Conservation (phyloP, 805 yeast genomes). For the Yamadazyma takamatsuzukensis region DNA sequence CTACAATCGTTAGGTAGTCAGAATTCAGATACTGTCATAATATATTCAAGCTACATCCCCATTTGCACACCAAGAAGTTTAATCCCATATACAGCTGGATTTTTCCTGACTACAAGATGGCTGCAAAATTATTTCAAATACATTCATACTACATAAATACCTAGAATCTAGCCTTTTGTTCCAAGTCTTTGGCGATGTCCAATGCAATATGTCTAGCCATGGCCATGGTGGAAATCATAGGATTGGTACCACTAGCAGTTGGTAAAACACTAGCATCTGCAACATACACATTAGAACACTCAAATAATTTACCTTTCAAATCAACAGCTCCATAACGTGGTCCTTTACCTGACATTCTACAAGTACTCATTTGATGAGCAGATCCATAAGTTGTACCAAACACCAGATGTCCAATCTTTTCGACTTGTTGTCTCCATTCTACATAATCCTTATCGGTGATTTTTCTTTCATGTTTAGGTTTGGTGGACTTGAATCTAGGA, state of each 20-base stretch:
- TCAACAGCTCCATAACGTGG: conserved; percentile 44
- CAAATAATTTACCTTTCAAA: conserved; percentile 42
- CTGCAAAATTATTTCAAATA: too few relatives aligned
- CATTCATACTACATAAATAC: too few relatives aligned
- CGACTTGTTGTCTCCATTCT: conserved; percentile 28
- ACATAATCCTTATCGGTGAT: conserved; percentile 43
- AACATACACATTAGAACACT: conserved; percentile 44
- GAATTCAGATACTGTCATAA: too few relatives aligned
- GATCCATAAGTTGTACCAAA: conserved; percentile 37
- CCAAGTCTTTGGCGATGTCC: conserved; percentile 32
- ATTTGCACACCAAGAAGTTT: too few relatives aligned
- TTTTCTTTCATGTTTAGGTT: conserved; percentile 34
- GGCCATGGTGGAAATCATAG: conserved; percentile 50
- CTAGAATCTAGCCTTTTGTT: too few relatives aligned
- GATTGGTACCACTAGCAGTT: conserved; percentile 52
- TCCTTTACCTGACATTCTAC: conserved; percentile 48
- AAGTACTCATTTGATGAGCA: conserved; percentile 54
- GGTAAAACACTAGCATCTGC: conserved; percentile 52
- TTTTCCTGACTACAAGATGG: too few relatives aligned
- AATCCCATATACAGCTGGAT: too few relatives aligned
- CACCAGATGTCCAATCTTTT: conserved; percentile 21
- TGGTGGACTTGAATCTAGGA: conserved; percentile 34
- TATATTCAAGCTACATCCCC: too few relatives aligned
- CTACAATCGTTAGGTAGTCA: too few relatives aligned
- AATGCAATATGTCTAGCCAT: conserved; percentile 41